Percentiles rank a stretch among this genome's conserved stretches.
Conservation (phyloP, 2,329 filamentous ascomycete species). For the Trichophaea hybrida region DNA sequence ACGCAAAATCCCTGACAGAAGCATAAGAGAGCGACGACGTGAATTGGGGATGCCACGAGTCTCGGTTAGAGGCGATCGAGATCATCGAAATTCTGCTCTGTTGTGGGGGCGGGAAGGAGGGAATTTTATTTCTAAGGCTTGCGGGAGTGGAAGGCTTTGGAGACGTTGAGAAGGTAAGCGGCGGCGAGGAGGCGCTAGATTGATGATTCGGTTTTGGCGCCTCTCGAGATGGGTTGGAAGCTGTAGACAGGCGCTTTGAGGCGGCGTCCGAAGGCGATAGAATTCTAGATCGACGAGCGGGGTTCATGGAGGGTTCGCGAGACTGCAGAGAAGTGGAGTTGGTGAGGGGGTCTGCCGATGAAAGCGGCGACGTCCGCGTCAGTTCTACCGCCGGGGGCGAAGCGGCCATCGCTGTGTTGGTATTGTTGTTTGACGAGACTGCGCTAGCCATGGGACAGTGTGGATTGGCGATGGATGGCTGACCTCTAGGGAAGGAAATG, state of each 20-base stretch:
- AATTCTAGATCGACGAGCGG: conserved; percentile 13
- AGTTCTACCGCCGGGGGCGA: conserved; percentile 1
- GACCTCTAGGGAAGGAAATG: background rate
- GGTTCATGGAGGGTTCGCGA: background rate
- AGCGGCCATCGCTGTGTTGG: background rate
- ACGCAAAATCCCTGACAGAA: conserved; percentile 92
- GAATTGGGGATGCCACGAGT: conserved; percentile 22
- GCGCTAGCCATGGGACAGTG: conserved; percentile 2
- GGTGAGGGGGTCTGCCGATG: background rate
- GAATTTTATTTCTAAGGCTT: conserved; percentile 11
- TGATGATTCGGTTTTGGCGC: conserved; percentile 14
- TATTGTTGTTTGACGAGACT: background rate
- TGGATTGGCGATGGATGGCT: conserved; percentile 2
- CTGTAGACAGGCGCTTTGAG: conserved; percentile 18
- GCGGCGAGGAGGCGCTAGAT: background rate
- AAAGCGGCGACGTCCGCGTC: background rate
- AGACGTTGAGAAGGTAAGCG: background rate
- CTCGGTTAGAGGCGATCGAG: conserved; percentile 20
- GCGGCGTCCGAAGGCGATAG: conserved; percentile 12
- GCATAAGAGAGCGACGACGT: conserved; percentile 68
- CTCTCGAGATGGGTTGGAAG: conserved; percentile 19
- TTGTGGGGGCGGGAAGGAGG: conserved; percentile 3
- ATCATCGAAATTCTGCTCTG: conserved; percentile 3
- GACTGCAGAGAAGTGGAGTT: background rate
- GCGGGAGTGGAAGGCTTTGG: conserved; percentile 11